Evolutionary conservation across 306 rosid species (phyloP), one percentile per base, ranked within the genome.

Genomic region (Gynostemma pentaphyllum): DNA sequence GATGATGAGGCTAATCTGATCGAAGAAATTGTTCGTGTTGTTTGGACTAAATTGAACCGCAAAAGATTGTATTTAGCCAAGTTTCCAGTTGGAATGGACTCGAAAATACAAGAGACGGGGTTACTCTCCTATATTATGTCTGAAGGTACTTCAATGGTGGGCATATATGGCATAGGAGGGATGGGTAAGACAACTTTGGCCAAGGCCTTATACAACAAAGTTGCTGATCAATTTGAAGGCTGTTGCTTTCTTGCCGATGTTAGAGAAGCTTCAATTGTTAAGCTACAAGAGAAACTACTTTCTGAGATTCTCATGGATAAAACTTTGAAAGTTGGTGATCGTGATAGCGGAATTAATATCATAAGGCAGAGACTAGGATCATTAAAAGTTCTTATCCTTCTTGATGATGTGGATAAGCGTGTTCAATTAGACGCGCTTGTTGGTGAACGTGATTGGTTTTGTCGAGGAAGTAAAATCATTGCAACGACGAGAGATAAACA

Each of bases 131-230:
- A 27, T 45, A 3, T 15, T 2, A 21, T 3, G 36, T 19, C 12
- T 34, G 11, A 15, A 23, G 57, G 21, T 11, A 49, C 54, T 64
- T 7, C 19, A 5, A 45, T 45, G 19, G 13, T 32, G 29, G 70
- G 75, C 9, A 34, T 74, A 2, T 68, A 29, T 16, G 78, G 78
- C 1, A 62, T 74, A n/a, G 62, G 62, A 55, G 62, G 62, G 8
- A 9, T 55, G 0, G 62, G 62, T n/a, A 74, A 74, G 66, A 74
- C 74, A 22, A 62, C 73, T 8, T 1, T 68, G 13, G 78, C 78
- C 1, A 68, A 74, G 42, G 78, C 70, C 21, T 19, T 68, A 1
- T 60, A 50, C 36, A 74, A 74, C 10, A 7, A 62, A 34, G 16
- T 68, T 34, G 3, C 24, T 0, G 2, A 21, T 4, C 18, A 0